phyloP scores from a whole-genome alignment of 306 rosid genomes.

The Ormosia semicastrata region DNA sequence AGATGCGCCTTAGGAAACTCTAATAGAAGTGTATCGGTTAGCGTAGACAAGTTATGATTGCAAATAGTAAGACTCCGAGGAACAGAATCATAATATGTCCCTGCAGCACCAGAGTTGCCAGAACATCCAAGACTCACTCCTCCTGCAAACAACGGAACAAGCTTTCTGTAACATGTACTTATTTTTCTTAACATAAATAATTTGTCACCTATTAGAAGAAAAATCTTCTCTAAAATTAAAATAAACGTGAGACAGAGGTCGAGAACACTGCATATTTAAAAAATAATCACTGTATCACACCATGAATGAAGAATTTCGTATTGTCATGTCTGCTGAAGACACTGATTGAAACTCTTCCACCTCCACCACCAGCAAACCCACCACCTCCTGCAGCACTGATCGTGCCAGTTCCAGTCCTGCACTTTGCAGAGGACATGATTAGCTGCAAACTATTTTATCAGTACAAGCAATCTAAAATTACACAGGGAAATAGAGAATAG shows the following conservation, averaged over 20 bases:
- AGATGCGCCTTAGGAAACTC: slow-evolving; percentile 92
- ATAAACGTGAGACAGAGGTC: neutral
- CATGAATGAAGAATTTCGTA: slow-evolving; percentile 66
- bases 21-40: slow-evolving; percentile 83
- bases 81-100: slow-evolving; percentile 92
- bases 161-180: neutral
- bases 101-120: slow-evolving; percentile 90
- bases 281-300: slow-evolving; percentile 45
- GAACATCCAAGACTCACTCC: slow-evolving; percentile 90
- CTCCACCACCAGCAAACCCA: slow-evolving; percentile 98
- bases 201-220: slow-evolving; percentile 3
- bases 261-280: slow-evolving; percentile 4
- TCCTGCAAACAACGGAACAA: slow-evolving; percentile 52
- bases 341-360: slow-evolving; percentile 82
- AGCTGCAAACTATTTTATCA: slow-evolving; percentile 35
- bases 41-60: slow-evolving; percentile 79
- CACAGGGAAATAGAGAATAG: slow-evolving; percentile 15
- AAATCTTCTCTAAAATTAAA: slow-evolving; percentile 1
- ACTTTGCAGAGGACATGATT: slow-evolving; percentile 40
- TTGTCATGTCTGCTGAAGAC: slow-evolving; percentile 85
- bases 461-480: slow-evolving; percentile 29
- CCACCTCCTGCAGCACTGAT: slow-evolving; percentile 82
- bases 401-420: slow-evolving; percentile 92
- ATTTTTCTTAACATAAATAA: slow-evolving; percentile 15
- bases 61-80: slow-evolving; percentile 84